phyloP scores from a whole-genome alignment of 1,284 basidiomycete species.

The Apiotrichum laibachii region DNA sequence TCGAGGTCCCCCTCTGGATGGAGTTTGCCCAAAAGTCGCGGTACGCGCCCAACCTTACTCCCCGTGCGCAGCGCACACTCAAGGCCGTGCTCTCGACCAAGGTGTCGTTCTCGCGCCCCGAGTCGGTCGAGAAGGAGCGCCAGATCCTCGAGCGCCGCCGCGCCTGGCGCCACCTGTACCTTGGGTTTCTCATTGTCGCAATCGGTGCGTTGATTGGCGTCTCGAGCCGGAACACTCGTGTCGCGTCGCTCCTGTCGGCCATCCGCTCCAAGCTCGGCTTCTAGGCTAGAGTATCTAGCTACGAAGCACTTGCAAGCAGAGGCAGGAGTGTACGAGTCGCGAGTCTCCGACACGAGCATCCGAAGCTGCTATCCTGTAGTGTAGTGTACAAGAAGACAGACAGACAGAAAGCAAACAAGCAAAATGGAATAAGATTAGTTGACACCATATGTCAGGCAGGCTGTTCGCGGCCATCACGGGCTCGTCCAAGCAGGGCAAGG shows the following conservation, averaged over 20 bases:
- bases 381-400: too few species aligned
- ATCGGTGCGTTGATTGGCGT: constrained; percentile 20
- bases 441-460: too few species aligned
- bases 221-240: background rate
- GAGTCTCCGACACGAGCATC: too few species aligned
- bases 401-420: too few species aligned
- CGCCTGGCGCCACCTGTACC: constrained; percentile 14
- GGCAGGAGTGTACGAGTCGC: too few species aligned
- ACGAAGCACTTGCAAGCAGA: too few species aligned
- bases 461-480: too few species aligned
- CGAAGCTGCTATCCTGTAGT: too few species aligned
- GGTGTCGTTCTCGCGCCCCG: constrained; percentile 34
- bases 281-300: background rate
- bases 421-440: too few species aligned
- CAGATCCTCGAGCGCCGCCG: constrained; percentile 9
- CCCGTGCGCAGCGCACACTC: constrained; percentile 24
- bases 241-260: background rate
- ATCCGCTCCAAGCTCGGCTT: constrained; percentile 10
- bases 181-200: constrained; percentile 14
- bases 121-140: constrained; percentile 41
- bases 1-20: constrained; percentile 37
- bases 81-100: constrained; percentile 28
- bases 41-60: constrained; percentile 38
- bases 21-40: constrained; percentile 28
- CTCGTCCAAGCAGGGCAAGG: too few species aligned